Evolutionary conservation across 106 monocot genomes (phyloP), one percentile per base, ranked within the genome.

Genomic region (Ottelia alismoides): DNA sequence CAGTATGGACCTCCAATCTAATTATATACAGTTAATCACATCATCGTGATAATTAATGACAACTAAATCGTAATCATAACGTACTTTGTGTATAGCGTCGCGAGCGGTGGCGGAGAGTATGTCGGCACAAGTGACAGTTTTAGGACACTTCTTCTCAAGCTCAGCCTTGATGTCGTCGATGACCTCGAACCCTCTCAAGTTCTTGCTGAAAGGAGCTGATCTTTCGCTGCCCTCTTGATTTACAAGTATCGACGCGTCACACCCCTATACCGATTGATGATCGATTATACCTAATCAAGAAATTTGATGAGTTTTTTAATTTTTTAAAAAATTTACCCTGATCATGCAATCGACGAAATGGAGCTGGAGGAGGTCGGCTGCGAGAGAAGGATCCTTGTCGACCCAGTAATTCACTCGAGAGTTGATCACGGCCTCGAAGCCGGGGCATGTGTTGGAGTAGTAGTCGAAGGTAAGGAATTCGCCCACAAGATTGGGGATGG

Each of bases 1-100:
- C 92, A 92, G 63, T 72, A 86, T 16, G 82, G 86, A 1, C 76
- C 92, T 53, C 82, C 86, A 45, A 69, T n/a, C n/a, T n/a, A n/a
- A n/a, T n/a, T n/a, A n/a, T n/a, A n/a, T n/a, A n/a, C n/a, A n/a
- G n/a, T n/a, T n/a, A n/a, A n/a, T n/a, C n/a, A n/a, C n/a, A n/a
- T n/a, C n/a, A n/a, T n/a, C n/a, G n/a, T n/a, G n/a, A n/a, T n/a
- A n/a, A n/a, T n/a, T n/a, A n/a, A n/a, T n/a, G n/a, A n/a, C n/a
- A n/a, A n/a, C n/a, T n/a, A n/a, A n/a, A n/a, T n/a, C n/a, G n/a
- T n/a, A n/a, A n/a, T n/a, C n/a, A n/a, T n/a, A n/a, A n/a, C n/a
- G n/a, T n/a, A n/a, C 83, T 62, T 75, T 65, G 12, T 64, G 69
- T 0, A 56, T 74, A 1, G 84, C 79, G 20, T 79, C 79, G 25